phyloP scores from a whole-genome alignment of 306 rosid species.

The Dryas alaskensis region DNA sequence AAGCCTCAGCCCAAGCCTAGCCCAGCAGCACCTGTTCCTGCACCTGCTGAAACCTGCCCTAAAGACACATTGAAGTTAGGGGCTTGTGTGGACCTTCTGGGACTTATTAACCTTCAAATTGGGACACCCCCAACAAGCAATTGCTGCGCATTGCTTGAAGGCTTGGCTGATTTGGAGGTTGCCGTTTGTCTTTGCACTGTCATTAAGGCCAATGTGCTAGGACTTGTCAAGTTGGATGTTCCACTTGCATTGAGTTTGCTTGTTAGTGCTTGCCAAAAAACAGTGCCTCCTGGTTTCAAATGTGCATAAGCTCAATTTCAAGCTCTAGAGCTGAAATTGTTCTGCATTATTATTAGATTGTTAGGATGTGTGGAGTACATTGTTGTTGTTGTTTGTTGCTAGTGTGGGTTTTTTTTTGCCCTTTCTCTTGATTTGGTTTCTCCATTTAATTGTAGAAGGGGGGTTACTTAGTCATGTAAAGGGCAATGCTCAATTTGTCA shows the following conservation, averaged over 20 bases:
- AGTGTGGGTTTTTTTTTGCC: background rate
- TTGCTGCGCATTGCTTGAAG: conserved; percentile 64
- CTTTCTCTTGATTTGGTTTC: background rate
- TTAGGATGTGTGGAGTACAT: background rate
- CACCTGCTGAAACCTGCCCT: conserved; percentile 38
- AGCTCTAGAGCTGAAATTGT: background rate
- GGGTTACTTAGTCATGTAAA: background rate
- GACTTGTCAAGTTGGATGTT: conserved; percentile 50
- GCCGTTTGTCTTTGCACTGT: conserved; percentile 84
- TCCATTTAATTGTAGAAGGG: background rate
- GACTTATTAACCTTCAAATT: conserved; percentile 35
- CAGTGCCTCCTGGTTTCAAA: conserved; percentile 62
- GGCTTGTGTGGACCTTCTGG: conserved; percentile 55
- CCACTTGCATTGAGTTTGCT: conserved; percentile 56
- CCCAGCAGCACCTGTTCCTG: background rate
- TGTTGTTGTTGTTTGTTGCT: background rate
- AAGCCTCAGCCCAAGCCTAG: conserved; percentile 16
- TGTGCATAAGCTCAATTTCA: conserved; percentile 31
- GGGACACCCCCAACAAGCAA: conserved; percentile 54
- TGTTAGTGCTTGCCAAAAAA: conserved; percentile 73
- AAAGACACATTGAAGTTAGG: conserved; percentile 65
- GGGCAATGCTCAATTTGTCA: conserved; percentile 5
- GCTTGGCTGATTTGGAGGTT: conserved; percentile 61
- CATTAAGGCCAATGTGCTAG: conserved; percentile 70
- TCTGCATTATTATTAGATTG: background rate